phyloP scores from a whole-genome alignment of 164 flowering plant species.

The Berberis thunbergii region DNA sequence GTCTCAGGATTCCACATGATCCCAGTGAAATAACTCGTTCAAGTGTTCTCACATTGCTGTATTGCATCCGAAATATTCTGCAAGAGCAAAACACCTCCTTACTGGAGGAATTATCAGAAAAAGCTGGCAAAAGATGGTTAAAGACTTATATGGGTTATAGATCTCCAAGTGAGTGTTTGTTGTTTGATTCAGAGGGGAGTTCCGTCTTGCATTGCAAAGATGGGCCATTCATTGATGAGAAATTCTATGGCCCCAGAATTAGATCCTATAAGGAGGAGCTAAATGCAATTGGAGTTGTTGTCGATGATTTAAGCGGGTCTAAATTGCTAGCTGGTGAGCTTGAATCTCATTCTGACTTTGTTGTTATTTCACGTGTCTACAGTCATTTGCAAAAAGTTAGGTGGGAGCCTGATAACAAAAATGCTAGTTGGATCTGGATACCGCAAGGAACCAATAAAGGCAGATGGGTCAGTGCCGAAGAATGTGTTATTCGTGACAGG shows the following conservation, averaged over 20 bases:
- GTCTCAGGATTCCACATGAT: slow-evolving; percentile 24
- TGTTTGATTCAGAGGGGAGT: slow-evolving; percentile 33
- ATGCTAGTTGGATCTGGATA: slow-evolving; percentile 37
- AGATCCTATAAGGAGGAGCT: slow-evolving; percentile 34
- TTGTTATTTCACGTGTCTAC: slow-evolving; percentile 36
- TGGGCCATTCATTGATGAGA: slow-evolving; percentile 62
- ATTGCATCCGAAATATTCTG: slow-evolving; percentile 24
- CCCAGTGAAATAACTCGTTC: slow-evolving; percentile 19
- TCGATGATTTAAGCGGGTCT: slow-evolving; percentile 27
- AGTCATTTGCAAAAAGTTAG: slow-evolving; percentile 20
- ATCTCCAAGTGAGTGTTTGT: slow-evolving; percentile 33
- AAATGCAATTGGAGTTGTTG: slow-evolving; percentile 33
- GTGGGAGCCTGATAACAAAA: slow-evolving; percentile 32
- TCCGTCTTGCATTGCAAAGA: slow-evolving; percentile 26
- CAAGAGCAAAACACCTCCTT: slow-evolving; percentile 6
- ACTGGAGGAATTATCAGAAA: slow-evolving; percentile 17
- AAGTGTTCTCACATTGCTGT: slow-evolving; percentile 31
- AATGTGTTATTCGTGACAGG: slow-evolving; percentile 47
- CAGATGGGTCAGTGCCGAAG: slow-evolving; percentile 33
- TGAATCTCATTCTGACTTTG: slow-evolving; percentile 21
- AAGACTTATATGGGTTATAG: slow-evolving; percentile 45
- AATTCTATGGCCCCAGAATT: slow-evolving; percentile 40
- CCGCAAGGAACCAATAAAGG: slow-evolving; percentile 38
- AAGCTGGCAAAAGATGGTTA: slow-evolving; percentile 34
- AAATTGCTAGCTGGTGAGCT: slow-evolving; percentile 33